These are phyloP conservation scores for Amaranthus tricolor DNA, from an alignment of 179 eudicot species.

Conservation along the genomic window DNA sequence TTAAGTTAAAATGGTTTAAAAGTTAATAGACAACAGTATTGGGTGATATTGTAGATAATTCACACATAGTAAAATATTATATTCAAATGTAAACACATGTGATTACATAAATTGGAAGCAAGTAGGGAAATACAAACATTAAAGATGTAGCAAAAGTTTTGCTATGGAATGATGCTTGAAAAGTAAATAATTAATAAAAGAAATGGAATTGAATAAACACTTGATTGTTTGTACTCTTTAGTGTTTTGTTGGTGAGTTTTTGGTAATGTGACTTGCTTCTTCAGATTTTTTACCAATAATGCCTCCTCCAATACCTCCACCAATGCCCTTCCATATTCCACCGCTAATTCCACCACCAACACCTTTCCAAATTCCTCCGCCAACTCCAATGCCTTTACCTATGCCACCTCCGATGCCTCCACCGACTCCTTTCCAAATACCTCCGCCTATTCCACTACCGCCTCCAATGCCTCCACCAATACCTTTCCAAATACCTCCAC, in stretches of 20 bases:
- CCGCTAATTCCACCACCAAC: conserved; percentile 10
- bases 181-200: background rate
- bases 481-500: conserved; percentile 15
- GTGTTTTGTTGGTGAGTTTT: conserved; percentile 8
- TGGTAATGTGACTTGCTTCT: background rate
- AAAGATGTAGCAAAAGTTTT: no score
- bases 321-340: conserved; percentile 5
- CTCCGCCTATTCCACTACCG: conserved; percentile 6
- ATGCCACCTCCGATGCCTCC: conserved; percentile 15
- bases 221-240: background rate
- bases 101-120: no score
- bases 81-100: no score
- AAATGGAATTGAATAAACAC: background rate
- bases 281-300: background rate
- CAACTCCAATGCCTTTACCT: conserved; percentile 16
- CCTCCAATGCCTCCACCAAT: background rate
- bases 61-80: no score
- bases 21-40: no score
- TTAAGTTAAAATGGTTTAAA: no score
- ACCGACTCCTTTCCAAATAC: conserved; percentile 17
- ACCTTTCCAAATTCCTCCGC: background rate
- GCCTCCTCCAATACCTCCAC: conserved; percentile 18
- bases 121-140: no score
- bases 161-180: conserved; percentile 4
- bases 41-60: no score